Base-by-base conservation (phyloP, 2,329 filamentous ascomycete species). In the Ambrosiella beaveri region DNA sequence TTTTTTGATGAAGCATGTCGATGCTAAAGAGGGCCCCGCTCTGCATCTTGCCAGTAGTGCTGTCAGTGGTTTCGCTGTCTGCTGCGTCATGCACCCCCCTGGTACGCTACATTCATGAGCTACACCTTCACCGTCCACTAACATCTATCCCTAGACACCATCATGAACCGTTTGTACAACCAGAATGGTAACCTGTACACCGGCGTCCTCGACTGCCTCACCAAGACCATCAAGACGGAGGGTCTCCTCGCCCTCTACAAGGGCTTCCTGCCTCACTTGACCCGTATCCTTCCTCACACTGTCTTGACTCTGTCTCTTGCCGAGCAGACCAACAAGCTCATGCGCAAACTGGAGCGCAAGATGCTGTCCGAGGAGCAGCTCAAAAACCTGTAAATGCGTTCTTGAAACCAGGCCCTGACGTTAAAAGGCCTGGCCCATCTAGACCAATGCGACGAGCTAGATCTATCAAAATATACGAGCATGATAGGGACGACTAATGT, bases 111-210 rank as follows among this genome's bases (percentile, higher is more conserved):
- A 38, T 51, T 19, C 7, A n/a, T 35, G 41, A 15, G 2, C 1
- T 17, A 12, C 11, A 19, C 11, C 8, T 41, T 17, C 15, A 45
- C 45, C 38, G 36, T 8, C 5, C 44, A 9, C 12, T 50, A 51
- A 50, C 44, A 12, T 47, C 12, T 39, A 7, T 47, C 50, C 55
- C 65, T 56, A 64, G 93, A 98, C 70, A 98, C 93, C 4, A 87
- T 98, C 72, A 98, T 98, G 93, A 93, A 88, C 62, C 85, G 93
- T 62, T 84, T 98, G 76, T 98, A 98, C 76, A 98, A 98, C 74
- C 93, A 98, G 70, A 95, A 90, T 62, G 93, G 93, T 56, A 95
- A 96, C 68, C 78, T 98, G n/a, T 98, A 98, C 75, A 84, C 79
- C 64, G 86, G 90, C 60, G 88, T 94, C 3, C 86, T 95, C 62